A percentile compares a stretch with the other conserved stretches of the same genome.
These are phyloP conservation scores for Endotrypanum monterogeii DNA, from an alignment of 208 protist genomes.

Conservation along the genomic window DNA sequence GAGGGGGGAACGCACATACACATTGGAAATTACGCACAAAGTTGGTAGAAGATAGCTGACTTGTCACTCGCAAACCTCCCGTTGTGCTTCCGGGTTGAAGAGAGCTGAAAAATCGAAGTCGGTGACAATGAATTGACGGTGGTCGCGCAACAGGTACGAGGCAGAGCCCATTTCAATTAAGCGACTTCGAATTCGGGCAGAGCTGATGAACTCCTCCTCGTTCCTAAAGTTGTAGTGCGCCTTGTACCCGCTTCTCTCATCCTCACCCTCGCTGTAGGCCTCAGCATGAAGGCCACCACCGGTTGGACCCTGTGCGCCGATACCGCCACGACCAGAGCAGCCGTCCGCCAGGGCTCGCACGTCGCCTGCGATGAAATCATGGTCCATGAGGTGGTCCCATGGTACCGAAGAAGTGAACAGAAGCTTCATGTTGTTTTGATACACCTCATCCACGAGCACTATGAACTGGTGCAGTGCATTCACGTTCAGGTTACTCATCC, in stretches of 20 bases:
- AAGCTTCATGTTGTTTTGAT: conserved; percentile 90
- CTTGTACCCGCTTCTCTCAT: conserved; percentile 75
- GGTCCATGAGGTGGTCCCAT: conserved; percentile 63
- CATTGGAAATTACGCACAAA: not conserved
- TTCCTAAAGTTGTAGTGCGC: conserved; percentile 69
- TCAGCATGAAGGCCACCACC: not conserved
- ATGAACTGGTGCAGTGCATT: conserved; percentile 87
- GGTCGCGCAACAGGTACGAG: conserved; percentile 71
- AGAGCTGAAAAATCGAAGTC: conserved; percentile 72
- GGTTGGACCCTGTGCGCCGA: not conserved
- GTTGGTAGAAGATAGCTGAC: not conserved
- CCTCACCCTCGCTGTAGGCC: conserved; percentile 79
- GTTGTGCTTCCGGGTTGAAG: conserved; percentile 25
- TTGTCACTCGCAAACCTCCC: conserved; percentile 13
- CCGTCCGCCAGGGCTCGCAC: conserved; percentile 4
- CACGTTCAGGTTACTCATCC: conserved; percentile 53
- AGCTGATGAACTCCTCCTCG: conserved; percentile 79
- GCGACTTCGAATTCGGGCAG: conserved; percentile 71
- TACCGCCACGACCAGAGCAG: not conserved
- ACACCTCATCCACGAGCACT: conserved; percentile 87
- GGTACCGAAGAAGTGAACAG: conserved; percentile 76
- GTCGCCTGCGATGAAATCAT: conserved; percentile 10
- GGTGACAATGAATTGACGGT: conserved; percentile 64
- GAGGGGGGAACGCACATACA: not conserved
- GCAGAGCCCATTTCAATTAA: conserved; percentile 78